These are phyloP conservation scores for Vaccinium vitisidaea DNA, from an alignment of 148 eudicot species.

Conservation along the genomic window DNA sequence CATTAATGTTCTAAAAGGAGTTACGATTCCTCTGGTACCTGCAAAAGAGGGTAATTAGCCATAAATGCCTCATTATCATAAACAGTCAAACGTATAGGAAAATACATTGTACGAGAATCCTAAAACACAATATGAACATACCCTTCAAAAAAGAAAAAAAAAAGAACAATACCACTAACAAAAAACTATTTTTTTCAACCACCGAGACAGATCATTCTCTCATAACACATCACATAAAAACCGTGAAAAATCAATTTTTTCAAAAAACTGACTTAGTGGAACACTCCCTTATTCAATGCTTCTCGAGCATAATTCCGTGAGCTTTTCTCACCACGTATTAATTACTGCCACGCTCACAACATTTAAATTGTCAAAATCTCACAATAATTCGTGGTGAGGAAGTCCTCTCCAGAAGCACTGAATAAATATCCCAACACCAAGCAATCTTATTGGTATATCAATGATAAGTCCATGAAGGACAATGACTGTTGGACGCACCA, in stretches of 20 bases:
- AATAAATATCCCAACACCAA: not conserved
- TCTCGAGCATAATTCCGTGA: not conserved
- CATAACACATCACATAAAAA: too few species aligned
- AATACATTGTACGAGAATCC: not conserved
- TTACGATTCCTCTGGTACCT: not conserved
- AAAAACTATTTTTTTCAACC: too few species aligned
- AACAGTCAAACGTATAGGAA: not conserved
- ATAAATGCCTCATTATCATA: constrained; percentile 13
- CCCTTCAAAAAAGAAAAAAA: too few species aligned
- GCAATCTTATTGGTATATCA: not conserved
- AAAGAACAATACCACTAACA: too few species aligned
- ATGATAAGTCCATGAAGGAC: not conserved
- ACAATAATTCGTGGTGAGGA: not conserved
- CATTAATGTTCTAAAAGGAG: not conserved
- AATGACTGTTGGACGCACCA: not conserved
- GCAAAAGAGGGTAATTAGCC: not conserved
- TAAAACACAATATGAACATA: not conserved
- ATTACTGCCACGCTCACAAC: too few species aligned
- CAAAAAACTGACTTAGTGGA: too few species aligned
- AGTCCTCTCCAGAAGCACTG: not conserved
- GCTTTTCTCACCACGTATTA: not conserved
- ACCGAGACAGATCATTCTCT: too few species aligned
- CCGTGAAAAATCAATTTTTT: too few species aligned
- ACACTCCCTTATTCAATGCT: not conserved
- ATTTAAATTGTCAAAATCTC: too few species aligned